These are phyloP conservation scores for Emergomyces pasteurianus DNA, from an alignment of 2,329 filamentous ascomycete genomes.

Conservation along the genomic window DNA sequence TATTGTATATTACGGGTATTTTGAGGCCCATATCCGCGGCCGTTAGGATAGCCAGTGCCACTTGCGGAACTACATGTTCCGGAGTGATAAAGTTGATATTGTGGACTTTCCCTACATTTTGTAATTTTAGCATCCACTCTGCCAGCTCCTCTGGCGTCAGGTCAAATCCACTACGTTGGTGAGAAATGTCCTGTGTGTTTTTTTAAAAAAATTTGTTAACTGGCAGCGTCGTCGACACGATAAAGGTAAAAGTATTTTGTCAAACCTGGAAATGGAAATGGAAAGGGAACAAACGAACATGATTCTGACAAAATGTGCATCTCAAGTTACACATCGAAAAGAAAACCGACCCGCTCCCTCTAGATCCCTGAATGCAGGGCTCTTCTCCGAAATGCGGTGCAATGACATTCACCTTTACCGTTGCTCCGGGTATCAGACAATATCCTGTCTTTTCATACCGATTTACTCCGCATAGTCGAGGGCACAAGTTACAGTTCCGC, in stretches of 20 bases:
- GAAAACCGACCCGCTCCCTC: constrained; percentile 70
- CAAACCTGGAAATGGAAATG: neutral
- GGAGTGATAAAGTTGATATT: constrained; percentile 84
- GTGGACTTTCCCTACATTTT: constrained; percentile 68
- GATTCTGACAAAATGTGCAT: constrained; percentile 67
- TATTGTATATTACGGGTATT: constrained; percentile 74
- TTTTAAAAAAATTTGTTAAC: neutral
- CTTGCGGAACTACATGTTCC: constrained; percentile 76
- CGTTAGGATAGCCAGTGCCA: constrained; percentile 62
- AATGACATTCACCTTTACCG: constrained; percentile 70
- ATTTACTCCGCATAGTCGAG: constrained; percentile 64
- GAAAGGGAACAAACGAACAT: constrained; percentile 26
- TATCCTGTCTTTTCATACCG: constrained; percentile 67
- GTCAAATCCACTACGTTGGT: constrained; percentile 69
- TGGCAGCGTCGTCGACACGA: neutral
- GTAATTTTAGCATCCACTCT: constrained; percentile 73
- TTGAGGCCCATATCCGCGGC: constrained; percentile 57
- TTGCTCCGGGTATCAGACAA: constrained; percentile 62
- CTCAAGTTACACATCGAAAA: constrained; percentile 66
- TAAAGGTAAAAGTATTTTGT: no score
- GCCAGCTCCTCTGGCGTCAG: constrained; percentile 66
- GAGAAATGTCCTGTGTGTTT: constrained; percentile 52
- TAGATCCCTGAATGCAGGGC: constrained; percentile 70
- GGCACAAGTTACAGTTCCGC: constrained; percentile 69
- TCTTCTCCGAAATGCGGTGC: constrained; percentile 80